phyloP scores from a whole-genome alignment of 139 green algal genomes.

The Coelastrella sp. region DNA sequence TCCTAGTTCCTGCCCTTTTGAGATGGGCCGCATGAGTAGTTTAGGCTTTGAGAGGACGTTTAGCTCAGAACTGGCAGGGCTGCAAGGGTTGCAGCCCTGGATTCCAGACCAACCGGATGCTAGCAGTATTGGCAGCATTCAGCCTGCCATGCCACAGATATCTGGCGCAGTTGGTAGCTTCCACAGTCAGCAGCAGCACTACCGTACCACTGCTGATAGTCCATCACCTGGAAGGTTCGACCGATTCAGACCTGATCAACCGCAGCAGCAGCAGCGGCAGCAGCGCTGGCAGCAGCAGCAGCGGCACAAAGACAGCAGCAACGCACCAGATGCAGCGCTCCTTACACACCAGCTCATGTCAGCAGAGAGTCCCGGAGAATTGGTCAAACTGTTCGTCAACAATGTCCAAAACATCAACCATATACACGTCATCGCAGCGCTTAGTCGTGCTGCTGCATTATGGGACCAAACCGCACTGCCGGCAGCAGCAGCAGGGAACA shows the following conservation, averaged over 20 bases:
- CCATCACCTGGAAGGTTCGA: neutral
- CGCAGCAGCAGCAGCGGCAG: neutral
- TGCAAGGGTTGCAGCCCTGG: neutral
- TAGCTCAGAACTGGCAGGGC: neutral
- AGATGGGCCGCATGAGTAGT: neutral
- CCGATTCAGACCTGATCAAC: neutral
- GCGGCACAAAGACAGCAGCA: neutral
- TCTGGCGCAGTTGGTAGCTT: no score
- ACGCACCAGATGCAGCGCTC: neutral
- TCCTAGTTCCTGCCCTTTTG: neutral
- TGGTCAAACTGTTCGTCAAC: neutral
- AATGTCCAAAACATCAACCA: neutral
- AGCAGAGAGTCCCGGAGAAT: neutral
- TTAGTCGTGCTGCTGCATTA: neutral
- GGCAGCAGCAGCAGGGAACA: neutral
- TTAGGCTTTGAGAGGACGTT: neutral
- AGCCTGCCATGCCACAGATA: no score
- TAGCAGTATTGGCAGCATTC: neutral
- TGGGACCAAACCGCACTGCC: neutral
- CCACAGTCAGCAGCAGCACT: neutral
- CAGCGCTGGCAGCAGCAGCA: neutral
- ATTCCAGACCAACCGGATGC: neutral
- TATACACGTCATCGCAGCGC: conserved; percentile 16
- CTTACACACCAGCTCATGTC: neutral
- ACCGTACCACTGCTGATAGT: neutral